Base-by-base conservation (phyloP, 2,329 filamentous ascomycete species). In the Sporothrix humicola region DNA sequence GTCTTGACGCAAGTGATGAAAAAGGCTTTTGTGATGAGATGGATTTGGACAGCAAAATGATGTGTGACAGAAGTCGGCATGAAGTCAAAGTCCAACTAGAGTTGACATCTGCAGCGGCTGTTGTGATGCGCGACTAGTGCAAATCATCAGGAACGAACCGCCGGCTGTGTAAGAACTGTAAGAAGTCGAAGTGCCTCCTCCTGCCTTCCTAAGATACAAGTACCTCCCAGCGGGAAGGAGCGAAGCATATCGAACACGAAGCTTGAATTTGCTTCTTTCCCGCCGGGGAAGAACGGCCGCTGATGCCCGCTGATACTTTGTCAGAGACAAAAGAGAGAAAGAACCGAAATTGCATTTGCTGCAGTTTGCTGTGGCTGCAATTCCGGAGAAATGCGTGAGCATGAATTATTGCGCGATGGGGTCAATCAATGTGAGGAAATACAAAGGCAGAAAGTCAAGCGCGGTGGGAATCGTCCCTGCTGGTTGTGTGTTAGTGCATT, bases 401-500 rank as follows among this genome's bases (percentile, higher is more conserved):
- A 65, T 23, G 37, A 23, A 37, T 2, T 23, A 9, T 65, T 37
- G 17, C 15, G 59, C 42, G 61, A 46, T 26, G 37, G 48, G 37
- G 42, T 42, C 42, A 65, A 48, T 65, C 61, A 48, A 65, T 48
- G 42, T 65, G 61, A 48, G 42, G 61, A 65, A 65, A 26, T 46
- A 46, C 42, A 65, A 26, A 65, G 42, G 61, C 61, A 48, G 17
- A 63, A 63, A 42, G 42, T 48, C 9, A 65, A 48, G 42, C n/a
- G 61, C 5, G 13, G 42, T 65, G 42, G 61, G 15, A 42, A 48
- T 26, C 42, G 15, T 9, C 8, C 5, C n/a, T 65, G 42, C 48
- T 65, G 15, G 58, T 65, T 13, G 23, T 37, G 31, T 37, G 31
- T 37, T 37, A 37, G 31, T 37, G 31, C 31, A 37, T 2, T 37